Evolutionary conservation across 1,139 yeast genomes (phyloP), one percentile per base, ranked within the genome.

Genomic region (Geotrichum klebahnii): DNA sequence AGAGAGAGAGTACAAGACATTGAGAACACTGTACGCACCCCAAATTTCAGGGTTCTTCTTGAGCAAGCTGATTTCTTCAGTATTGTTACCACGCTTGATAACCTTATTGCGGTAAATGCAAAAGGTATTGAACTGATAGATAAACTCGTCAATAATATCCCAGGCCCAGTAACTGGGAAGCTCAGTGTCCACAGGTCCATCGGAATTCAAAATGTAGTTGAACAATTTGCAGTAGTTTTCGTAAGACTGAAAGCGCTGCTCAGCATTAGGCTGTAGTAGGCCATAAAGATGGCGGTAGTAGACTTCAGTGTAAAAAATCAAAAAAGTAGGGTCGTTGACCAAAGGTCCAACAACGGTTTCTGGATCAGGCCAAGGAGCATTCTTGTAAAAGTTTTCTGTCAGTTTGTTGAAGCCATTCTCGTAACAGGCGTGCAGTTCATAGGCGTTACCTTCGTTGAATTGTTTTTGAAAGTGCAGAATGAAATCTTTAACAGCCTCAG

Each of bases 111-210:
- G 68, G 65, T 68, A 73, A 48, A 69, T 62, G 49, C 75, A 67
- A 55, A 73, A 74, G 56, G 69, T 65, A 59, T 73, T 73, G 66
- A 71, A 75, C 61, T 75, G 79, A 59, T 75, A 75, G 58, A 75
- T 73, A 61, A 75, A 75, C 62, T 75, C 79, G 54, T 75, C 79
- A 56, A 75, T 67, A 53, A 75, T 73, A 51, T 75, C 78, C 78
- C 78, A 75, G 29, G 73, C 66, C 78, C 78, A 75, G 58, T 71
- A 67, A 54, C 66, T 67, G 46, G 79, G 78, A 44, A 75, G 60
- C 58, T 74, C 78, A 48, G 73, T 65, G 44, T 69, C 69, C 17
- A 68, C 71, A 28, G 77, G 75, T 22, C 68, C 71, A 50, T 69
- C 71, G 39, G 68, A 64, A 63, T 72, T 73, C 56, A 75, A 65